These are phyloP conservation scores for Tagetes erecta DNA, from an alignment of 129 eudicot species.

Conservation along the genomic window DNA sequence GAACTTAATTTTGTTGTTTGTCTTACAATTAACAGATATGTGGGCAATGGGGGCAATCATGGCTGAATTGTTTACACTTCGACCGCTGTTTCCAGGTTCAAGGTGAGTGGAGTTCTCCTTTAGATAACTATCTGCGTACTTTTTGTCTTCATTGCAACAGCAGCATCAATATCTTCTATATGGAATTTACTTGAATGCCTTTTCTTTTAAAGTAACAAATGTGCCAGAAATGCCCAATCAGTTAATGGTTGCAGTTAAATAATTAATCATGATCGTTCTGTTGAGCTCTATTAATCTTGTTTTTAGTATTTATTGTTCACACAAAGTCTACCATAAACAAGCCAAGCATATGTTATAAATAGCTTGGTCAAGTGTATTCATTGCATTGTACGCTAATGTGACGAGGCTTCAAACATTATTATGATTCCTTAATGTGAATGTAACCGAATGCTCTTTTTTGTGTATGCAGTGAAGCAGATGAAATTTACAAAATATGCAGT, in stretches of 20 bases:
- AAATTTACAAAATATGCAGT: conserved; percentile 89
- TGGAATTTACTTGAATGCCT: background rate
- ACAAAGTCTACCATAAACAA: background rate
- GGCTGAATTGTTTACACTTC: conserved; percentile 85
- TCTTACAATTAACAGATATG: conserved; percentile 57
- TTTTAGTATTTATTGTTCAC: background rate
- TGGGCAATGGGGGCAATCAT: conserved; percentile 99
- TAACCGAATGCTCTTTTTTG: background rate
- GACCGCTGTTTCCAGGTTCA: conserved; percentile 96
- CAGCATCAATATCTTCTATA: background rate
- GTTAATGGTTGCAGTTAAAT: background rate
- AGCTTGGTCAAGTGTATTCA: background rate
- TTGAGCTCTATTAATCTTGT: background rate
- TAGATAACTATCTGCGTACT: background rate
- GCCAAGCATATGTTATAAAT: background rate
- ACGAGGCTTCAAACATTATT: conserved; percentile 2
- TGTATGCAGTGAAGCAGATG: conserved; percentile 90
- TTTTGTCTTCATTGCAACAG: background rate
- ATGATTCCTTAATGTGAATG: background rate
- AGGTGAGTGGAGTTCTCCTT: conserved; percentile 45
- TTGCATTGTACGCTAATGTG: background rate
- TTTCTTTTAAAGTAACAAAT: background rate
- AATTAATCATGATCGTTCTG: background rate
- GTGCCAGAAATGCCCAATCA: background rate
- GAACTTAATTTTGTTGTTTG: background rate